Evolutionary conservation across 495 filamentous ascomycete species (phyloP), one percentile per base, ranked within the genome.

Genomic region (Rostrohypoxylon terebratum): DNA sequence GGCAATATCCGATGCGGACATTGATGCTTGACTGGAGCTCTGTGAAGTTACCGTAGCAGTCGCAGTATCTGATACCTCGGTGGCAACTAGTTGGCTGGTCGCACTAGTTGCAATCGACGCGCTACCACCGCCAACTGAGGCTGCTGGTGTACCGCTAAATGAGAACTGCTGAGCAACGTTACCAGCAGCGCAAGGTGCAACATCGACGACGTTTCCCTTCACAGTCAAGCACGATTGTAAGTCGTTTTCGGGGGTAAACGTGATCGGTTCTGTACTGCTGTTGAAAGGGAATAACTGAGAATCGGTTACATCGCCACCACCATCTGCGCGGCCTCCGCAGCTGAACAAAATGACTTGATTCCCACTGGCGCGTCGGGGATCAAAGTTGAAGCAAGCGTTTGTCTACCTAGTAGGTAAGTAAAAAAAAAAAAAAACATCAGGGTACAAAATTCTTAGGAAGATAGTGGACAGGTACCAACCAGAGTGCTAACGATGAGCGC

Each of bases 371-470:
- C 84, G 79, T 16, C 84, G 80, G 1, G 79, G 78, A 66, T 88
- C 85, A 51, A 87, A 86, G 79, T 86, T 87, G 65, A 86, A 76
- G 61, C 86, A 88, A 44, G 86, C 86, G 68, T 87, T 82, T 1
- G 86, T 88, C 82, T 83, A 67, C n/a, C n/a, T n/a, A n/a, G n/a
- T n/a, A n/a, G n/a, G n/a, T n/a, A n/a, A n/a, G n/a, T n/a, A n/a
- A n/a, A n/a, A 28, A 28, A 28, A 28, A 28, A 4, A 60, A 13
- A 47, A 5, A 4, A 28, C n/a, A 16, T 68, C 68, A 65, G 61
- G 36, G 5, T 18, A 40, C 2, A 21, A 21, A 16, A 13, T 9
- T 18, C 11, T 16, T 10, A 42, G 18, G 2, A 1, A 13, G 4
- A 23, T 4, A 11, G 20, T 25, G 36, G 10, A 53, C 16, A 11